Percentiles rank a stretch among this genome's conserved stretches.
Evolutionary conservation across 768 basidiomycete species (phyloP).

Genomic region (Gymnopilus dilepis): DNA sequence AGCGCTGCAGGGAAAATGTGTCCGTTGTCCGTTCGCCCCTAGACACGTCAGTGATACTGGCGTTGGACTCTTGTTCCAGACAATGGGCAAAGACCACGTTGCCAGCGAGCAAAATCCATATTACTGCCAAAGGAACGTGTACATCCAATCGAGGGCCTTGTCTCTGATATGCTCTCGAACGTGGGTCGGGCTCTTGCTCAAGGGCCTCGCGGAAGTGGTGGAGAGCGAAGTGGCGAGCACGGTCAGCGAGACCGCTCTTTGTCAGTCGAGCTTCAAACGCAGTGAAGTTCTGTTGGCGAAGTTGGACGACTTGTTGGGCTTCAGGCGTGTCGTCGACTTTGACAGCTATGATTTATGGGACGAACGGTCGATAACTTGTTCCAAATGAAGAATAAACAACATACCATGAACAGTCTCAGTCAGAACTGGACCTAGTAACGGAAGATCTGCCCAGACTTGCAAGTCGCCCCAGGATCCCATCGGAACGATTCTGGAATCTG

Average conservation of each 20-base stretch:
- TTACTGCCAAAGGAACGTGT: conserved; percentile 4
- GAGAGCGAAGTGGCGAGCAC: background rate
- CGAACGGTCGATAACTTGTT: background rate
- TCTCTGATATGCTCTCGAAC: background rate
- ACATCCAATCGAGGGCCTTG: background rate
- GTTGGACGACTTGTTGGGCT: background rate
- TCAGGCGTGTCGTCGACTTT: background rate
- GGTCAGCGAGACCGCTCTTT: background rate
- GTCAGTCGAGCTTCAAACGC: background rate
- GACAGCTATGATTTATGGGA: background rate
- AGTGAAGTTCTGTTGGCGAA: background rate
- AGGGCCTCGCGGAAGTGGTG: background rate
- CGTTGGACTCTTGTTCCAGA: too few species aligned
- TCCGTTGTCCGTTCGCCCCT: too few species aligned
- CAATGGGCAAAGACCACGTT: background rate
- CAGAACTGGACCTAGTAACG: conserved; percentile 4
- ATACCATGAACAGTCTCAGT: conserved; percentile 1
- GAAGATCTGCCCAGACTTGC: conserved; percentile 4
- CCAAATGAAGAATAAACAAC: background rate
- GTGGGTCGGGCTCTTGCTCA: conserved; percentile 2
- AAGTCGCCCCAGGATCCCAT: background rate
- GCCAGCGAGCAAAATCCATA: background rate
- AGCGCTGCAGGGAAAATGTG: conserved; percentile 7
- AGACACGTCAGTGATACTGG: too few species aligned
- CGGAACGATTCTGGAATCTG: background rate